Base-by-base conservation (phyloP, 2,329 filamentous ascomycete genomes). In the Thielaviopsis musarum region DNA sequence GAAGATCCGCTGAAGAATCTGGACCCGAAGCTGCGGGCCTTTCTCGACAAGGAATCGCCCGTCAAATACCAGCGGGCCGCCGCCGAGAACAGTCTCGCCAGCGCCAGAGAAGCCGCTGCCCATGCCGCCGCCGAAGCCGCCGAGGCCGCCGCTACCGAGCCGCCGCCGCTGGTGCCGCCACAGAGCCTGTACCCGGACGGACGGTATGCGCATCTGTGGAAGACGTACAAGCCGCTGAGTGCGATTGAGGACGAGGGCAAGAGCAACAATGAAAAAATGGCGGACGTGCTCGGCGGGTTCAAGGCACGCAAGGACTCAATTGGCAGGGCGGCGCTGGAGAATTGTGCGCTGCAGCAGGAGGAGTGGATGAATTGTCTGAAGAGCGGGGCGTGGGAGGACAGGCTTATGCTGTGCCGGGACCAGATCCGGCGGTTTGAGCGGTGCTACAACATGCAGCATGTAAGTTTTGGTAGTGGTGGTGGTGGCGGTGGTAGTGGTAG, bases 361-460 rank as follows among this genome's bases (percentile, higher is more conserved):
- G 84, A 85, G 61, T 85, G 94, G 75, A 83, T 84, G 62, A 78
- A 85, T 54, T 98, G 93, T 75, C 93, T 93, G 77, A 79, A 80
- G 66, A 76, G 77, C 59, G 91, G 91, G 28, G 78, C 76, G 56
- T 81, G 82, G 75, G 72, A 74, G 66, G 82, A 86, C 64, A 79
- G 81, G 65, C 73, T 91, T 71, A 90, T 84, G 45, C 80, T 96
- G 82, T 98, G 93, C 70, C 77, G 84, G 49, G 77, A 81, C 59
- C 84, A 95, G 74, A 87, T 88, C 66, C 78, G 76, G 65, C 80
- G 77, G 63, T 91, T 96, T 67, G 87, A 93, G 68, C 79, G 87
- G 65, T 98, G 93, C 74, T 95, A 93, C 70, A 84, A 79, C 58
- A 90, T 91, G 75, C 93, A 98, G 73, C 83, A 82, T 67, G 86